Percentiles rank a stretch among this genome's conserved stretches.
Conservation (phyloP, 208 protist species). For the Strigomonas oncopelti region DNA sequence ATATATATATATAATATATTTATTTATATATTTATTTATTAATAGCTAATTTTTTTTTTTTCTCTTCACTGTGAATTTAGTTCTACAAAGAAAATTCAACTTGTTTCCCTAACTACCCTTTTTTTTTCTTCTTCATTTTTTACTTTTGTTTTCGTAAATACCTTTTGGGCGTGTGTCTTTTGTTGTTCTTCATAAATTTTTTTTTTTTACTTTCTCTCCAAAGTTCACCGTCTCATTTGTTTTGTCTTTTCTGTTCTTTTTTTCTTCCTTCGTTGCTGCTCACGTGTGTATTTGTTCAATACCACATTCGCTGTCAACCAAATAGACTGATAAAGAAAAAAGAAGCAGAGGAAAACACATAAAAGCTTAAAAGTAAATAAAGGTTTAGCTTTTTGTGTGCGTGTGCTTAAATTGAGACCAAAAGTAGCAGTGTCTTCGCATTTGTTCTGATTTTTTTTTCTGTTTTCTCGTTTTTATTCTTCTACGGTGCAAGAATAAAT, state of each 20-base stretch:
- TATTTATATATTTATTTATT: too few species aligned
- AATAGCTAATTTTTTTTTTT: too few species aligned
- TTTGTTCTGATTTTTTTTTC: neutral
- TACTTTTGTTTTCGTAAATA: too few species aligned
- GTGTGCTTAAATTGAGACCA: neutral
- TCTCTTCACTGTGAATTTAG: too few species aligned
- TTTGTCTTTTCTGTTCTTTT: conserved; percentile 4
- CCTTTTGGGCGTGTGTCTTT: too few species aligned
- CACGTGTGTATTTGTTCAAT: conserved; percentile 8
- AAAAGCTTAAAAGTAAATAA: neutral
- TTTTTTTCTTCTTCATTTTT: neutral
- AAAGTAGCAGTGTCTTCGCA: neutral
- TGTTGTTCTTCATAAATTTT: neutral
- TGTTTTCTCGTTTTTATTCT: too few species aligned
- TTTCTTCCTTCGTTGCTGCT: conserved; percentile 8
- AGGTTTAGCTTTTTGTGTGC: neutral
- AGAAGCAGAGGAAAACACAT: neutral
- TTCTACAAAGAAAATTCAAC: neutral
- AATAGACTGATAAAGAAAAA: neutral
- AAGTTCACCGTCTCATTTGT: neutral
- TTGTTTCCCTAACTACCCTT: neutral
- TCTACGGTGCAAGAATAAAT: too few species aligned
- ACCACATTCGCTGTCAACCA: too few species aligned
- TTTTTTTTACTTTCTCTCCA: neutral
- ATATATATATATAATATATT: conserved; percentile 1